phyloP scores from a whole-genome alignment of 345 rosid species.

The Murraya paniculata region DNA sequence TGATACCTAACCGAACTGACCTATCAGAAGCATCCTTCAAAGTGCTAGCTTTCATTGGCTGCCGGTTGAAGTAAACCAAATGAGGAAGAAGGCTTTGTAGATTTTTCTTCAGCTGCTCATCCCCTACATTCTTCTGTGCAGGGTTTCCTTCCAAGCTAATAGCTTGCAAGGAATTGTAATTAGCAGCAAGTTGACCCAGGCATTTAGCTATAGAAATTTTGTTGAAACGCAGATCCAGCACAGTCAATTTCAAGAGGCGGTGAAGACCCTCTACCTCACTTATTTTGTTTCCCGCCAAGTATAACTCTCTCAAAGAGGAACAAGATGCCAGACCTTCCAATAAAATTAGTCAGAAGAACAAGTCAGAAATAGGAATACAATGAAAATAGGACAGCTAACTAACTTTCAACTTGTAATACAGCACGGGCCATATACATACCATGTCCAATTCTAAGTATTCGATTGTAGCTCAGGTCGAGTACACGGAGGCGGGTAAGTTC shows the following conservation, averaged over 20 bases:
- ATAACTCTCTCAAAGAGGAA: conserved; percentile 89
- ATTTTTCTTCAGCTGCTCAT: conserved; percentile 82
- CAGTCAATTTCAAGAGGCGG: conserved; percentile 76
- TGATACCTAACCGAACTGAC: conserved; percentile 56
- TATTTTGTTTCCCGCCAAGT: conserved; percentile 90
- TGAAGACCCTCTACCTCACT: conserved; percentile 97
- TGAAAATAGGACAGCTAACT: background rate
- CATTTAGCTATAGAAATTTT: conserved; percentile 82
- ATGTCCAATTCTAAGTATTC: conserved; percentile 82
- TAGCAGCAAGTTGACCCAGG: conserved; percentile 96
- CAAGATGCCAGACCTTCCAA: conserved; percentile 83
- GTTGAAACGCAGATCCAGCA: conserved; percentile 87
- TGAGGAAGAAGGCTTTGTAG: conserved; percentile 81
- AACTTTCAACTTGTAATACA: background rate
- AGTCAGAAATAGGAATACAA: background rate
- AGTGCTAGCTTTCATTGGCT: conserved; percentile 52
- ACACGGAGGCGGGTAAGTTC: conserved; percentile 92
- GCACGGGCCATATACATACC: conserved; percentile 42
- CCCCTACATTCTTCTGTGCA: conserved; percentile 95
- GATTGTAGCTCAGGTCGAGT: conserved; percentile 87
- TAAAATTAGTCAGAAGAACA: background rate
- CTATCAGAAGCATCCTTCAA: conserved; percentile 67
- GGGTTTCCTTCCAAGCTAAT: conserved; percentile 97
- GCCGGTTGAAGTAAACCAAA: conserved; percentile 75
- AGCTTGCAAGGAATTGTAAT: conserved; percentile 89